Evolutionary conservation across 2,329 filamentous ascomycete genomes (phyloP).

Genomic region (Pseudofabraea citricarpa): DNA sequence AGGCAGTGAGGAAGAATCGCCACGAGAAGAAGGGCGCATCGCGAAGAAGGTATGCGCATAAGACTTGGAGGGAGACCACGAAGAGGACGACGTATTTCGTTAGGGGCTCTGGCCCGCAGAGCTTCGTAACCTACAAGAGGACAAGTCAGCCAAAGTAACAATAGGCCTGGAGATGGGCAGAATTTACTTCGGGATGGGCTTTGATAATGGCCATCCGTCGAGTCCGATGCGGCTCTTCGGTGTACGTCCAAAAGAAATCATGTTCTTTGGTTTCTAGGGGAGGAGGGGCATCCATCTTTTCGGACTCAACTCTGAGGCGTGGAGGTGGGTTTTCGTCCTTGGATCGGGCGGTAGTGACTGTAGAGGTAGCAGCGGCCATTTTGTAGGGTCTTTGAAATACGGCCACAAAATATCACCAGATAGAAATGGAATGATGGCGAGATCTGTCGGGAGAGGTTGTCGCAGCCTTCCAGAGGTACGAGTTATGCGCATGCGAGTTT

Average conservation of each 20-base stretch:
- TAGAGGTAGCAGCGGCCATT: slow-evolving; percentile 18
- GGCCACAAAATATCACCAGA: no score
- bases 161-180: no score
- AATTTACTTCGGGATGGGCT: slow-evolving; percentile 81
- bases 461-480: background rate
- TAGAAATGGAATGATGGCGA: no score
- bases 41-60: slow-evolving; percentile 71
- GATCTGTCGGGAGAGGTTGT: no score
- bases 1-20: slow-evolving; percentile 81
- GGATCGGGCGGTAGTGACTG: slow-evolving; percentile 13
- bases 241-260: slow-evolving; percentile 96
- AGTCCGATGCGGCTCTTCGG: slow-evolving; percentile 92
- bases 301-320: slow-evolving; percentile 8
- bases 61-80: slow-evolving; percentile 78
- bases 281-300: slow-evolving; percentile 7
- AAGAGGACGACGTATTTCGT: slow-evolving; percentile 88
- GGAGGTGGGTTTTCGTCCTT: slow-evolving; percentile 3
- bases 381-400: no score
- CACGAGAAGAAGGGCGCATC: slow-evolving; percentile 76
- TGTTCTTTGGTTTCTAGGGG: slow-evolving; percentile 23
- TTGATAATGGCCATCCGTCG: slow-evolving; percentile 93
- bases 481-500: background rate
- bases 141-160: background rate
- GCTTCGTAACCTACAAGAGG: slow-evolving; percentile 73
- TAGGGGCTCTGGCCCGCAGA: slow-evolving; percentile 91